Evolutionary conservation across 495 filamentous ascomycete genomes (phyloP), one percentile per base, ranked within the genome.

Genomic region (Cairneyella variabilis): DNA sequence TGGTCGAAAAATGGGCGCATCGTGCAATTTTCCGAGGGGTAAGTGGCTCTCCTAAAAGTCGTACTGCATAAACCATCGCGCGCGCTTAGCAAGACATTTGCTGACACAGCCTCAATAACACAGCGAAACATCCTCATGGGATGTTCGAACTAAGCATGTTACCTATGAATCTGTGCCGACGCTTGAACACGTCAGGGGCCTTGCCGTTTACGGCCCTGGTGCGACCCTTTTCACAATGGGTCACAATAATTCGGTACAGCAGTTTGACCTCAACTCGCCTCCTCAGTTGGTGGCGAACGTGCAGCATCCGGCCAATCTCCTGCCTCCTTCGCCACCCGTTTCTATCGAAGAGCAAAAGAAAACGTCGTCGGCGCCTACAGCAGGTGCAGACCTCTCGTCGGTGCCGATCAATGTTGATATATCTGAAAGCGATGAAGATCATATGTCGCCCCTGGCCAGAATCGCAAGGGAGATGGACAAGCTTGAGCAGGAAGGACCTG

Each of bases 1-100:
- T 99, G 93, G 93, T 97, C 95, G 3, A 97, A 95, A 72, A 96
- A 95, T 72, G 93, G 93, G 23, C 85, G 89, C 58, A 90, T 99
- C 56, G 78, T 99, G 45, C 93, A 99, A 70, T 92, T 83, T 70
- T 82, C 90, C 7, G 90, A 97, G 69, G 83, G 88, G 92, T 97
- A 71, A 75, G 90, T 79, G 20, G 22, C 22, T 3, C 8, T 14
- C 20, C 18, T 16, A n/a, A n/a, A 27, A 41, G 18, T 16, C 43
- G 53, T 49, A 50, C 45, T 58, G 43, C 53, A 45, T 59, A 41
- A 53, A 38, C 51, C 51, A 64, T 72, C 59, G 67, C 64, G 66
- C 66, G 69, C 66, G 65, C 65, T 67, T 67, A 70, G 59, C 53
- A 66, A 56, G 39, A 58, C 51, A 45, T 18, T 48, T 26, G 39